These are phyloP conservation scores for Exophiala sp. DNA, from an alignment of 2,329 filamentous ascomycete species.

Conservation along the genomic window DNA sequence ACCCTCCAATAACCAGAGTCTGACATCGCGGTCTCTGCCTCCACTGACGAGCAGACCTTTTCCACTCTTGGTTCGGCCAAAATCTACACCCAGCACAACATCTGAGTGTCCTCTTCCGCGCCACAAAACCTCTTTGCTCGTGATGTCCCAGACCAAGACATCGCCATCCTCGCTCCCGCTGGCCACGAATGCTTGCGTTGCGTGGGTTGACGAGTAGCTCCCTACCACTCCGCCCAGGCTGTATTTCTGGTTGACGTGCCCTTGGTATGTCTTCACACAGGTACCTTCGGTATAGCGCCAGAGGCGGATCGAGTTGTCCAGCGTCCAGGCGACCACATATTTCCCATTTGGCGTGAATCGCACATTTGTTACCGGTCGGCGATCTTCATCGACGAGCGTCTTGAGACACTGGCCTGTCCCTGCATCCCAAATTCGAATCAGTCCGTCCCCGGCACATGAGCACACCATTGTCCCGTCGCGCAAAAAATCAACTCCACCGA, in stretches of 20 bases:
- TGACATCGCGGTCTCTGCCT: conserved; percentile 25
- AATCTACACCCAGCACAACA: conserved; percentile 59
- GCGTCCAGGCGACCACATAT: conserved; percentile 84
- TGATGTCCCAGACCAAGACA: conserved; percentile 86
- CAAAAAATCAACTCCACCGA: conserved; percentile 89
- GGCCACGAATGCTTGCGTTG: conserved; percentile 61
- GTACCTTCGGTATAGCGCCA: conserved; percentile 93
- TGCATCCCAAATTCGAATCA: conserved; percentile 95
- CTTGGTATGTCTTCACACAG: conserved; percentile 96
- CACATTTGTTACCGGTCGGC: conserved; percentile 82
- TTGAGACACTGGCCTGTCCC: conserved; percentile 90
- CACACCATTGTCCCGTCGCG: conserved; percentile 87
- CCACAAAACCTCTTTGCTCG: conserved; percentile 78
- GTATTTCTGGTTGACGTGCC: conserved; percentile 78
- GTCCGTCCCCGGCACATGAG: conserved; percentile 84
- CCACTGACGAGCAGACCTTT: conserved; percentile 27
- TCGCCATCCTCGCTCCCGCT: conserved; percentile 85
- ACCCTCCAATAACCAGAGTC: conserved; percentile 23
- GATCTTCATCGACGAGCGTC: conserved; percentile 94
- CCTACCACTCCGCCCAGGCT: conserved; percentile 85
- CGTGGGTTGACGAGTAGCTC: conserved; percentile 43
- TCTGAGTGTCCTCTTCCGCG: conserved; percentile 51
- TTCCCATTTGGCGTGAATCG: conserved; percentile 92
- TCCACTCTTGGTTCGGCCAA: conserved; percentile 43
- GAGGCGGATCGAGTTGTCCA: conserved; percentile 83